A percentile compares a stretch with the other conserved stretches of the same genome.
Conservation (phyloP, 495 filamentous ascomycete genomes). For the Trichoderma erinaceum region DNA sequence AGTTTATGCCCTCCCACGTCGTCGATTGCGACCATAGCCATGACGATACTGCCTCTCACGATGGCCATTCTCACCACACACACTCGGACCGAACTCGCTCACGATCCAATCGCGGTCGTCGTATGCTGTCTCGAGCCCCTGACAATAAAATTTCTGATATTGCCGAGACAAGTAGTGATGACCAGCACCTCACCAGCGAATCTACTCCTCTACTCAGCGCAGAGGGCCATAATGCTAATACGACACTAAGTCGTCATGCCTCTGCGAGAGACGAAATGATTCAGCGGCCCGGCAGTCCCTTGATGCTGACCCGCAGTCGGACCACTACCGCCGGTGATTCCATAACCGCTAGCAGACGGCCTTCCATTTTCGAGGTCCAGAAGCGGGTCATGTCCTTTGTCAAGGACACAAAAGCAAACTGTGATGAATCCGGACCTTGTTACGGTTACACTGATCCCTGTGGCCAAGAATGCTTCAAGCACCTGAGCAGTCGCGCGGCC, state of each 20-base stretch:
- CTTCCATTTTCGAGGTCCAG: slow-evolving; percentile 40
- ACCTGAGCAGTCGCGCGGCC: slow-evolving; percentile 29
- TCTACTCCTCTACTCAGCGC: slow-evolving; percentile 27
- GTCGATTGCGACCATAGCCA: slow-evolving; percentile 90
- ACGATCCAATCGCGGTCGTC: slow-evolving; percentile 19
- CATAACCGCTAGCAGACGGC: slow-evolving; percentile 27
- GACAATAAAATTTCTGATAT: slow-evolving; percentile 10
- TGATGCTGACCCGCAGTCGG: neutral
- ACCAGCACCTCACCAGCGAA: slow-evolving; percentile 23
- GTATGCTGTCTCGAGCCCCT: slow-evolving; percentile 22
- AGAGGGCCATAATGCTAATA: neutral
- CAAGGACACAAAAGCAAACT: slow-evolving; percentile 59
- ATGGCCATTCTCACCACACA: slow-evolving; percentile 21
- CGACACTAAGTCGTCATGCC: neutral
- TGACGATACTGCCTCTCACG: slow-evolving; percentile 33
- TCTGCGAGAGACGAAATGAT: neutral
- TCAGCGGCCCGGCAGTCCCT: slow-evolving; percentile 16
- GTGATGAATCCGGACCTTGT: slow-evolving; percentile 70
- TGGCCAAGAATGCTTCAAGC: slow-evolving; percentile 72
- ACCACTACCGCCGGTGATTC: slow-evolving; percentile 17
- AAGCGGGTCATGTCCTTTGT: slow-evolving; percentile 58
- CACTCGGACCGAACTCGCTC: slow-evolving; percentile 15
- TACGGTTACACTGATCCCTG: slow-evolving; percentile 82
- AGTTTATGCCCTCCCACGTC: slow-evolving; percentile 81
- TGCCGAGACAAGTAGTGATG: slow-evolving; percentile 21